Base-by-base conservation (phyloP, 306 rosid species). In the Vigna radiata region DNA sequence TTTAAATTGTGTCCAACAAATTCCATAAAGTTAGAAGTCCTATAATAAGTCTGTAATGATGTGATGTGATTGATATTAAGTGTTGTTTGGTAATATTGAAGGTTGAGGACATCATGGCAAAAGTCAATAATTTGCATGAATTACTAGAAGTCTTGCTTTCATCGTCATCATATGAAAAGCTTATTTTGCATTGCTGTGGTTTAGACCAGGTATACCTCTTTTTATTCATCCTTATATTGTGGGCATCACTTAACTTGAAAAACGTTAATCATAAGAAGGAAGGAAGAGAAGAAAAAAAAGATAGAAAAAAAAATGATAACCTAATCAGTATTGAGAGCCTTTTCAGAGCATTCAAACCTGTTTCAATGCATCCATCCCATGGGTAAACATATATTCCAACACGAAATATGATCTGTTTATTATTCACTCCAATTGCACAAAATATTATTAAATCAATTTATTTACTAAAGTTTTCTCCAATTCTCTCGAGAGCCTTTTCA, bases 21-120 rank as follows among this genome's bases (percentile, higher is more conserved):
- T 29, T 29, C 5, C 33, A 29, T 29, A 29, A 29, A 29, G 5
- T 29, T 29, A 29, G 33, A 29, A 29, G 33, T 29, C 0, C 33
- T 29, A 29, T 4, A 29, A 29, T 29, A 29, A 29, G 33, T 29
- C 33, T 29, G 33, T 29, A 4, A 29, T 29, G 5, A 27, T 27
- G 33, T 29, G 33, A 29, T 29, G 5, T 29, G 33, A 29, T 29
- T 29, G 33, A 29, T 29, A 0, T 73, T 78, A 43, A 50, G 68
- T 77, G 21, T 61, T 72, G 56, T 73, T 85, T 85, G 71, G 44
- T 85, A 62, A 67, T 80, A 46, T 78, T 79, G 86, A 88, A 95
- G 98, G 88, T 87, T 79, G 92, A 90, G 82, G 96, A 95, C 87
- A 86, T 81, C 63, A 33, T 89, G 80, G 72, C 68, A 75, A 84